A percentile compares a stretch with the other conserved stretches of the same genome.
Conservation (phyloP, 768 basidiomycete genomes). For the Russula olivacea region DNA sequence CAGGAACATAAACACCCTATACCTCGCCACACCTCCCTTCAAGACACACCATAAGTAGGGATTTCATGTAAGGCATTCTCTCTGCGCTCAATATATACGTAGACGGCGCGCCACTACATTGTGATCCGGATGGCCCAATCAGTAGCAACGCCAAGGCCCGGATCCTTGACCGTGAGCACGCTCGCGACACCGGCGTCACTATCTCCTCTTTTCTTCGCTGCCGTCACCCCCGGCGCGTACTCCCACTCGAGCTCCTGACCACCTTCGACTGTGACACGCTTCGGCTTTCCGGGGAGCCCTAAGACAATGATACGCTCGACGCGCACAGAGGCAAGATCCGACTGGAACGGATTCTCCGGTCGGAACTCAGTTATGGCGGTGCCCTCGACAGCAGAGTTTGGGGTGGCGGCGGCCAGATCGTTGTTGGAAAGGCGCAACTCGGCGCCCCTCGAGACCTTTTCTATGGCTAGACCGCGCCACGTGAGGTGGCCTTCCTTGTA, state of each 20-base stretch:
- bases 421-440: constrained; percentile 44
- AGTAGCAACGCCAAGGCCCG: constrained; percentile 47
- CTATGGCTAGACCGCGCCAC: constrained; percentile 72
- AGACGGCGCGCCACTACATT: constrained; percentile 20
- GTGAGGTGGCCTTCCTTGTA: constrained; percentile 74
- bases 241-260: constrained; percentile 58
- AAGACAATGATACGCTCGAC: constrained; percentile 80
- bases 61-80: background rate
- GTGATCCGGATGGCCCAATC: constrained; percentile 58
- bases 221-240: constrained; percentile 53
- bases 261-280: constrained; percentile 48
- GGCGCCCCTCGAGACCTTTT: constrained; percentile 41
- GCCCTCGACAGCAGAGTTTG: constrained; percentile 46
- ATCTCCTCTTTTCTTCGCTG: constrained; percentile 42
- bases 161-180: constrained; percentile 71
- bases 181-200: constrained; percentile 65
- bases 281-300: constrained; percentile 62
- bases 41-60: background rate
- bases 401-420: constrained; percentile 46
- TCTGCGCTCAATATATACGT: background rate
- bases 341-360: constrained; percentile 60
- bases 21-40: background rate
- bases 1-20: background rate
- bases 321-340: constrained; percentile 57
- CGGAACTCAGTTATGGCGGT: constrained; percentile 46